Percentiles rank a stretch among this genome's conserved stretches.
Evolutionary conservation across 2,329 filamentous ascomycete species (phyloP).

Genomic region (Chaetomiaceae sp.): DNA sequence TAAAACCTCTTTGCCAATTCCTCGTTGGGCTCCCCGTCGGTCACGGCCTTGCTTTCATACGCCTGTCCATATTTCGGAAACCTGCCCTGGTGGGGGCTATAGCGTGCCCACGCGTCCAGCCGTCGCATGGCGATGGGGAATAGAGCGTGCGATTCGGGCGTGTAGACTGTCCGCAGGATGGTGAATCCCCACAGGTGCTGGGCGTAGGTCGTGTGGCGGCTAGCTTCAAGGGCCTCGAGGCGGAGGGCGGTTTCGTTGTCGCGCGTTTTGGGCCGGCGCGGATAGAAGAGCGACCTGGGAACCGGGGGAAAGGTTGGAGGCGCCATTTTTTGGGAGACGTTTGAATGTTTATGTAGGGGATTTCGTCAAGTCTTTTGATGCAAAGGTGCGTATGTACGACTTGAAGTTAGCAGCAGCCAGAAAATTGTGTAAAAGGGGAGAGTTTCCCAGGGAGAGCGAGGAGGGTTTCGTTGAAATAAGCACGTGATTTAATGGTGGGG

Average conservation of each 20-base stretch:
- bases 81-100: slow-evolving; percentile 1
- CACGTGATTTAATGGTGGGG: no score
- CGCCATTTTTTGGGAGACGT: slow-evolving; percentile 1
- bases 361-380: background rate
- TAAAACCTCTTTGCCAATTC: slow-evolving; percentile 1
- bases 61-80: slow-evolving; percentile 1
- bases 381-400: background rate
- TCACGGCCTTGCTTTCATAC: slow-evolving; percentile 2
- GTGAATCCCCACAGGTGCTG: slow-evolving; percentile 1
- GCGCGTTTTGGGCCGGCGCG: slow-evolving; percentile 1
- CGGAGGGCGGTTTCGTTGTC: slow-evolving; percentile 1
- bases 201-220: slow-evolving; percentile 1
- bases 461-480: no score
- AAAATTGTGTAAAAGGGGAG: no score
- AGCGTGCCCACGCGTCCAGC: slow-evolving; percentile 1
- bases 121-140: slow-evolving; percentile 1
- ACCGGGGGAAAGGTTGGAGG: slow-evolving; percentile 1
- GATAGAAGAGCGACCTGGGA: slow-evolving; percentile 2
- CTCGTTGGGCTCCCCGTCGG: background rate
- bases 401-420: background rate
- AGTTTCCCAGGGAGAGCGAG: no score
- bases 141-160: background rate
- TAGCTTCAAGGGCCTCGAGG: slow-evolving; percentile 1
- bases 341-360: background rate
- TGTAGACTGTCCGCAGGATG: slow-evolving; percentile 1